Evolutionary conservation across 2,329 filamentous ascomycete species (phyloP).

Genomic region (Trichoderma afroharzianum): DNA sequence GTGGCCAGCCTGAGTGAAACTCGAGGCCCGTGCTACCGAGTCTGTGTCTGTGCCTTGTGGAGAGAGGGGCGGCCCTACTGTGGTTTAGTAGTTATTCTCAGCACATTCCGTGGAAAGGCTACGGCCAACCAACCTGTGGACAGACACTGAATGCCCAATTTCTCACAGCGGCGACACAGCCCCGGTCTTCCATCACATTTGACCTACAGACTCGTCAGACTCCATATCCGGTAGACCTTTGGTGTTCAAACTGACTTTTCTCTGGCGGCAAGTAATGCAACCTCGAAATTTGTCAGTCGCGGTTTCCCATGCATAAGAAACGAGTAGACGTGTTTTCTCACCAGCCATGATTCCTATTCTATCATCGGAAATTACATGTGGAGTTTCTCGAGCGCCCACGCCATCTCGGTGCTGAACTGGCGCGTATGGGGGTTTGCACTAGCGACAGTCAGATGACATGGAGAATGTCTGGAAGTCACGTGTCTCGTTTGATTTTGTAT

Average conservation of each 20-base stretch:
- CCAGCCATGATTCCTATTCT: background rate
- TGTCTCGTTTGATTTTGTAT: too few relatives aligned
- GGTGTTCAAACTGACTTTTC: background rate
- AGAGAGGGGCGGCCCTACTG: background rate
- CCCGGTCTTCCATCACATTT: background rate
- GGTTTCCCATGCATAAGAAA: background rate
- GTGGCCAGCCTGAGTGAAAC: background rate
- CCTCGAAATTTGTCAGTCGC: background rate
- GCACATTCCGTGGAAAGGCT: too few relatives aligned
- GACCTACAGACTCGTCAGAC: background rate
- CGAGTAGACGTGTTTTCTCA: background rate
- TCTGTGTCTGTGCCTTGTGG: background rate
- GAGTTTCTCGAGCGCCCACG: background rate
- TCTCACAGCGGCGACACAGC: background rate
- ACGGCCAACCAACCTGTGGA: too few relatives aligned
- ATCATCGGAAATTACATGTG: background rate
- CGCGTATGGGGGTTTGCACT: background rate
- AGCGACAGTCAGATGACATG: too few relatives aligned
- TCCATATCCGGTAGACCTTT: background rate
- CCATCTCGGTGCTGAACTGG: background rate
- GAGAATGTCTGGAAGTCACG: too few relatives aligned
- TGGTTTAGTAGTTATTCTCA: too few relatives aligned
- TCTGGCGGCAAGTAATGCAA: background rate
- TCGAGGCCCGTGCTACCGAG: background rate
- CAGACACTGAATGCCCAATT: background rate